These are phyloP conservation scores for Boletus tylopilopsis DNA, from an alignment of 768 basidiomycete species.

Conservation along the genomic window DNA sequence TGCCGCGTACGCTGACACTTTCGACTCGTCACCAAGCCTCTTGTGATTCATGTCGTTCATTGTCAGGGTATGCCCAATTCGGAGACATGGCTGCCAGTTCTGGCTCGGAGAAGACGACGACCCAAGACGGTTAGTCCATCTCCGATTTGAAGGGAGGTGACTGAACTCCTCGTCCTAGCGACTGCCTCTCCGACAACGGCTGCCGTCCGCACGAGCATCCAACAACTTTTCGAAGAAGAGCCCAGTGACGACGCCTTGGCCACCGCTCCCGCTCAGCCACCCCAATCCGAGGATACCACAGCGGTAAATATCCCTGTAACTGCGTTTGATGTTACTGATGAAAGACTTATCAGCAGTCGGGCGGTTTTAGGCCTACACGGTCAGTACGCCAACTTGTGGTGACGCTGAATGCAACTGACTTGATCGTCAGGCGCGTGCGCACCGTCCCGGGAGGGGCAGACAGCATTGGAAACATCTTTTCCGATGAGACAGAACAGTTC, in stretches of 20 bases:
- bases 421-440: constrained; percentile 29
- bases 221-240: constrained; percentile 24
- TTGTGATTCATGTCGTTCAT: background rate
- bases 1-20: constrained; percentile 52
- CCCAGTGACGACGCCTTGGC: constrained; percentile 59
- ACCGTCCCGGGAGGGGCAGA: constrained; percentile 28
- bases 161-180: background rate
- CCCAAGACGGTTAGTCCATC: background rate
- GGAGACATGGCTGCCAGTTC: constrained; percentile 41
- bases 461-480: constrained; percentile 42
- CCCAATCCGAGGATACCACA: background rate
- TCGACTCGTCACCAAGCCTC: too few species aligned
- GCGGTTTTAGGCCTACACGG: constrained; percentile 48
- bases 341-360: constrained; percentile 2
- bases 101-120: constrained; percentile 26
- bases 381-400: constrained; percentile 18
- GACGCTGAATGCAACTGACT: background rate
- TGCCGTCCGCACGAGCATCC: background rate
- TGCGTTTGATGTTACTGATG: background rate
- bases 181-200: constrained; percentile 7
- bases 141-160: background rate
- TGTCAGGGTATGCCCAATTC: constrained; percentile 65
- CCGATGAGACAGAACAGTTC: constrained; percentile 44
- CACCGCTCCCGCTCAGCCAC: constrained; percentile 44
- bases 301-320: background rate